Conservation (phyloP, 2,329 filamentous ascomycete genomes). For the Epichloe gansuensis region DNA sequence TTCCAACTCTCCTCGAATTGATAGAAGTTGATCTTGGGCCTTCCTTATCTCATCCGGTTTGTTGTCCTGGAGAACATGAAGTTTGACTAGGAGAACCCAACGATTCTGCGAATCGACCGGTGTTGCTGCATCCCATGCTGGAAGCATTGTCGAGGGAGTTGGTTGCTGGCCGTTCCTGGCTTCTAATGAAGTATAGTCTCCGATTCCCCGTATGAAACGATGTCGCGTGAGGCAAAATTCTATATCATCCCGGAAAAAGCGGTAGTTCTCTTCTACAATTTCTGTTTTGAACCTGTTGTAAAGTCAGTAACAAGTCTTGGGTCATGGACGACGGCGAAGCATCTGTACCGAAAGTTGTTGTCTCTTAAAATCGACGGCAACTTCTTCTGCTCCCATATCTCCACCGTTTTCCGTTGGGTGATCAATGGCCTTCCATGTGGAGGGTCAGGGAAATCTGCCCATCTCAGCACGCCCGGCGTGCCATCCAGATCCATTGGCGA, state of each 20-base stretch:
- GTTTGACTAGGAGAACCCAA: conserved; percentile 44
- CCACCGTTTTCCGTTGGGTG: conserved; percentile 41
- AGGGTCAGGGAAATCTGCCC: conserved; percentile 49
- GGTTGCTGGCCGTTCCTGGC: conserved; percentile 7
- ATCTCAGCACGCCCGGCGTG: conserved; percentile 36
- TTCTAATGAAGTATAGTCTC: conserved; percentile 21
- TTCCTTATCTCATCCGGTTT: conserved; percentile 45
- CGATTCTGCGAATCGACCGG: conserved; percentile 34
- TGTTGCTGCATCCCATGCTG: conserved; percentile 32
- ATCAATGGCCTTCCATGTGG: conserved; percentile 31
- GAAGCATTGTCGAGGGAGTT: conserved; percentile 21
- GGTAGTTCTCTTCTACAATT: conserved; percentile 38
- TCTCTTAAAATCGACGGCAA: conserved; percentile 35
- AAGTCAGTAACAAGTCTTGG: conserved; percentile 2
- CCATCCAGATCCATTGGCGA: conserved; percentile 27
- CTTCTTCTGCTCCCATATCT: conserved; percentile 39
- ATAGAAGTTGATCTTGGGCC: conserved; percentile 37
- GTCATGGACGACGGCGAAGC: conserved; percentile 5
- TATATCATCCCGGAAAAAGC: conserved; percentile 39
- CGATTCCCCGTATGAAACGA: conserved; percentile 26
- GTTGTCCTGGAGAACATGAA: conserved; percentile 41
- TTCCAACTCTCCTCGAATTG: conserved; percentile 32
- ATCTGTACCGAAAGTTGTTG: conserved; percentile 36
- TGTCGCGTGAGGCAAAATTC: conserved; percentile 40
- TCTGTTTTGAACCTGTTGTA: conserved; percentile 37